A percentile compares a stretch with the other conserved stretches of the same genome.
These are phyloP conservation scores for Colletotrichum neosansevieriae DNA, from an alignment of 2,329 filamentous ascomycete species.

Conservation along the genomic window DNA sequence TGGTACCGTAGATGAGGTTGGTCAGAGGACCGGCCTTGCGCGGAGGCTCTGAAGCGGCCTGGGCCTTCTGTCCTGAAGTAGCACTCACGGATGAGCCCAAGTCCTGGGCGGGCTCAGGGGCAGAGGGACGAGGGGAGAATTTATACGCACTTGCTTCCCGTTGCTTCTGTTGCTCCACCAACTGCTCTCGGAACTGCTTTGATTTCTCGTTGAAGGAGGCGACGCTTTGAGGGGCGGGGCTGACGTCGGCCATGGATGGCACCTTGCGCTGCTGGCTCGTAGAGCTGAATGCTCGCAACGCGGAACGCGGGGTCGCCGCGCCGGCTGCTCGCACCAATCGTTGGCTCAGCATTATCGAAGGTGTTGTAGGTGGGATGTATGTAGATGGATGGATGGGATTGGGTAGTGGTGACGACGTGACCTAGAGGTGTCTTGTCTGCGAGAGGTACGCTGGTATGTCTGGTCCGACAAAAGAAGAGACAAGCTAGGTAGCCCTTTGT, in stretches of 20 bases:
- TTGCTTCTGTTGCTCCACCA: constrained; percentile 82
- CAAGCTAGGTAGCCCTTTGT: constrained; percentile 35
- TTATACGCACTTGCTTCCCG: constrained; percentile 83
- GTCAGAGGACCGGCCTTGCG: constrained; percentile 81
- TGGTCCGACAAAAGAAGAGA: constrained; percentile 27
- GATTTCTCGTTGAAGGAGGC: constrained; percentile 85
- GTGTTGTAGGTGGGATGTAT: constrained; percentile 43
- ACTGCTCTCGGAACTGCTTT: constrained; percentile 85
- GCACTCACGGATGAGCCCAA: constrained; percentile 74
- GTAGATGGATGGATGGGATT: constrained; percentile 8
- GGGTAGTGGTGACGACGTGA: constrained; percentile 20
- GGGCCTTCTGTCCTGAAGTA: constrained; percentile 67
- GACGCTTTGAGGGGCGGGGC: constrained; percentile 73
- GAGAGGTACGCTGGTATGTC: constrained; percentile 19
- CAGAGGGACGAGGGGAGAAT: constrained; percentile 55
- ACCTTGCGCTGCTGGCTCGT: constrained; percentile 62
- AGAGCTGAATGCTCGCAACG: constrained; percentile 69
- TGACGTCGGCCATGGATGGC: constrained; percentile 89
- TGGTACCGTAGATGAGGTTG: constrained; percentile 95
- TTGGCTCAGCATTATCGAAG: constrained; percentile 61
- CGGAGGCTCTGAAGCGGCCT: constrained; percentile 65
- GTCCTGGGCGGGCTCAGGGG: constrained; percentile 58
- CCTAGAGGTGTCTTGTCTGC: constrained; percentile 34
- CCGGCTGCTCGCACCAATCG: constrained; percentile 62
- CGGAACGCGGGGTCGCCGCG: constrained; percentile 58